These are phyloP conservation scores for Fraxinus floribunda DNA, from an alignment of 305 asterid genomes.

Conservation along the genomic window DNA sequence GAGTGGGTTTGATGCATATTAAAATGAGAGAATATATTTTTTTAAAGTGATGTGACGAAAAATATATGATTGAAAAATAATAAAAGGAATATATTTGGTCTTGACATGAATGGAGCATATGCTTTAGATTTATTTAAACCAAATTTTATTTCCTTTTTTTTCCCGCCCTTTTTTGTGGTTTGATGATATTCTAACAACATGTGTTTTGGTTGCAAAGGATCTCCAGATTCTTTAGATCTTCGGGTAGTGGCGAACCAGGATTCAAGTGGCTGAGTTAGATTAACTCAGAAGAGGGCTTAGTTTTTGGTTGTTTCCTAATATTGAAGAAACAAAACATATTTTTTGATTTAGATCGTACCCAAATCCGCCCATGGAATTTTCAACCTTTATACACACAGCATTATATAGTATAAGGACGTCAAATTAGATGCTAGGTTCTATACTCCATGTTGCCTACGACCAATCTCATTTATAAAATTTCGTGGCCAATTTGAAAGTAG, in stretches of 20 bases:
- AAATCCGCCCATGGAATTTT: not conserved
- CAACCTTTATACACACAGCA: not conserved
- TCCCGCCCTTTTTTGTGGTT: not conserved
- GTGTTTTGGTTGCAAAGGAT: not conserved
- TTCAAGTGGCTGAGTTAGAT: not conserved
- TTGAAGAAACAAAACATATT: not conserved
- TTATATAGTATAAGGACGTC: not conserved
- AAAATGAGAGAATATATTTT: no score
- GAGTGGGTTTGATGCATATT: no score
- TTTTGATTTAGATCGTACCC: not conserved
- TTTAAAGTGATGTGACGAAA: no score
- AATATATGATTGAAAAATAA: no score
- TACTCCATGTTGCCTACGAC: not conserved
- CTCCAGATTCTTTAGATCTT: not conserved
- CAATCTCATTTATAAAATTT: not conserved
- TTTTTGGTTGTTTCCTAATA: not conserved
- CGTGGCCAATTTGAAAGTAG: not conserved
- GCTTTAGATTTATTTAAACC: not conserved
- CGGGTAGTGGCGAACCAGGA: not conserved
- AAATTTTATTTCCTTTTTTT: not conserved
- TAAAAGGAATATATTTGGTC: no score
- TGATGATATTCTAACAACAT: not conserved
- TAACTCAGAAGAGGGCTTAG: not conserved
- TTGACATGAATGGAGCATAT: not conserved
- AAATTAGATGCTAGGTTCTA: not conserved